phyloP scores from a whole-genome alignment of 768 basidiomycete genomes.

The Mycena belliarum region DNA sequence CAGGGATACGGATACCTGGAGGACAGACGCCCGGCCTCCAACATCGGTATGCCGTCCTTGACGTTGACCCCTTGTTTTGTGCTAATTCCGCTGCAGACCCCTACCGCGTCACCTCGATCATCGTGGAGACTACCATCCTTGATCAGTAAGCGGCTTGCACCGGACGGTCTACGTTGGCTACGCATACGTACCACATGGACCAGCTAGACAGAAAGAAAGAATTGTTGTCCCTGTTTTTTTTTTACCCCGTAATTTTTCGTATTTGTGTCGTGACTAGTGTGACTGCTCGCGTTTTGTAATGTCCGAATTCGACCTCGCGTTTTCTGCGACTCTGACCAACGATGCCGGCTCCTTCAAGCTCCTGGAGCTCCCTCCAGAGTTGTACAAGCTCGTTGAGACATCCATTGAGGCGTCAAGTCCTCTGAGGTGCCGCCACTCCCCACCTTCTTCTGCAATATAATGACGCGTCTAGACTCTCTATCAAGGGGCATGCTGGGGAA shows the following conservation, averaged over 20 bases:
- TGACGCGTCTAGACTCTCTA: conserved; percentile 51
- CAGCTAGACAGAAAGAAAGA: conserved; percentile 1
- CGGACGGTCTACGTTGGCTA: not conserved
- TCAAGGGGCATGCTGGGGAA: conserved; percentile 81
- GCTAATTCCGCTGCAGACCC: conserved; percentile 58
- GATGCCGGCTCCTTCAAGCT: conserved; percentile 65
- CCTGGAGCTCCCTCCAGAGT: conserved; percentile 71
- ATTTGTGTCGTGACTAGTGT: not conserved
- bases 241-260: not conserved
- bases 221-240: not conserved
- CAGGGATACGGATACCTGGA: conserved; percentile 96
- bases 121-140: conserved; percentile 85
- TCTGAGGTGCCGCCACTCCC: conserved; percentile 29
- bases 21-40: conserved; percentile 96
- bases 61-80: not conserved
- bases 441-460: conserved; percentile 2
- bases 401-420: conserved; percentile 36
- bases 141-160: conserved; percentile 45
- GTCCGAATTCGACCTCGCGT: conserved; percentile 51
- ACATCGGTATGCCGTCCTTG: conserved; percentile 68
- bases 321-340: conserved; percentile 47
- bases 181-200: not conserved
- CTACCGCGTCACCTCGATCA: conserved; percentile 89
- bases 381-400: conserved; percentile 63
- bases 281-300: conserved; percentile 28